Evolutionary conservation across 2,329 filamentous ascomycete species (phyloP), one percentile per base, ranked within the genome.

Genomic region (Keithomyces neogunnii): DNA sequence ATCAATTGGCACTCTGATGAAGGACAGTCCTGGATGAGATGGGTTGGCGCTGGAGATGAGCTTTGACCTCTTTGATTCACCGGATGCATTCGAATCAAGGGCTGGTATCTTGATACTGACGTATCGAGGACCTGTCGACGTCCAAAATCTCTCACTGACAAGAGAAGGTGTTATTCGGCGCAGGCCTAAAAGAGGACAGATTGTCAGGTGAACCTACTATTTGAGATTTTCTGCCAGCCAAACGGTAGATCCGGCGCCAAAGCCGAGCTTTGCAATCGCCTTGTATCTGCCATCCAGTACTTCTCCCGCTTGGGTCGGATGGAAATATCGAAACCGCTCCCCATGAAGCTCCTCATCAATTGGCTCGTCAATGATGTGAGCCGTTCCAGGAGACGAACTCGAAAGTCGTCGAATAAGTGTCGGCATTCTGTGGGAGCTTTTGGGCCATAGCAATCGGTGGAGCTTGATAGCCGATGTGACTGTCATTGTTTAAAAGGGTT

Each of bases 221-320:
- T 51, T 40, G 11, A 61, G 49, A 47, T 60, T 59, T 44, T 60
- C 56, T n/a, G 66, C 66, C 33, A 70, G 60, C 66, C 69, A 72
- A 38, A 70, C 66, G 19, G 68, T 71, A 36, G 66, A 70, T 19
- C 58, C 61, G 7, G 57, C 55, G 31, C 66, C 68, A 52, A 57
- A 69, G 7, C 67, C 68, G n/a, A 72, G 57, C 58, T 71, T 70
- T 19, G 60, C 53, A 28, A 65, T 56, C 1, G 65, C 59, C 53
- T 67, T 62, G 57, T 69, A 71, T 53, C 62, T 56, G 39, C 60
- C 54, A 47, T 66, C 59, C 13, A 71, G 59, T 19, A 67, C 49
- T 43, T 66, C 59, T 13, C 62, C 58, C 3, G 55, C 38, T 4
- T 50, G 36, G 2, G 59, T 58, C 2, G 50, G 52, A 48, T 60